phyloP scores from a whole-genome alignment of 176 grass and related monocot genomes.

The Lolium multiflorum region DNA sequence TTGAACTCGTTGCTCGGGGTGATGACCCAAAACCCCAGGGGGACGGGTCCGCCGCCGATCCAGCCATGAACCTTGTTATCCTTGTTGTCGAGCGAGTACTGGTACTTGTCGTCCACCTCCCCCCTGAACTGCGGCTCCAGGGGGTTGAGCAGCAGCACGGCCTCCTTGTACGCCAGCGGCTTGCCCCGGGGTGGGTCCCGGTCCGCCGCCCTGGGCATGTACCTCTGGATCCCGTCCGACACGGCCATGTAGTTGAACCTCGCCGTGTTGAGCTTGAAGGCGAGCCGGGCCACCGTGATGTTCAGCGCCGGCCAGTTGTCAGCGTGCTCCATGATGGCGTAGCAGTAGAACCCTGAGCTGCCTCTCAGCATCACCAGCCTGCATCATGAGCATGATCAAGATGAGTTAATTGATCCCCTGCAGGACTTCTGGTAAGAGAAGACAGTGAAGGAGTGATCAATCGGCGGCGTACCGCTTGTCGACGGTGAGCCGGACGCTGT shows the following conservation, averaged over 20 bases:
- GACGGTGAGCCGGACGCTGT: conserved; percentile 43
- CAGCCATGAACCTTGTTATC: conserved; percentile 73
- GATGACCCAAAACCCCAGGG: conserved; percentile 78
- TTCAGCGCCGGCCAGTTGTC: conserved; percentile 50
- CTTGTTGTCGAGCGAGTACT: conserved; percentile 71
- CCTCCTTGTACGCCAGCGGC: conserved; percentile 78
- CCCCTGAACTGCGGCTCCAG: conserved; percentile 58
- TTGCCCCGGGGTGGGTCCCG: conserved; percentile 40
- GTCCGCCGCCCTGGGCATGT: conserved; percentile 65
- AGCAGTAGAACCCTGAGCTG: conserved; percentile 78
- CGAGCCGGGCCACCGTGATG: conserved; percentile 53
- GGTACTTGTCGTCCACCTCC: conserved; percentile 95
- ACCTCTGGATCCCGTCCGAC: conserved; percentile 65
- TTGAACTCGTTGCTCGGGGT: conserved; percentile 79
- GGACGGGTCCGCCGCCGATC: conserved; percentile 40
- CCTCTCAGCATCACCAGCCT: conserved; percentile 69
- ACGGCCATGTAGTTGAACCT: conserved; percentile 83
- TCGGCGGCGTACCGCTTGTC: conserved; percentile 62
- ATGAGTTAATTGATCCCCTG: no score
- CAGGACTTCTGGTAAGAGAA: background rate
- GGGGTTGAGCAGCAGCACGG: conserved; percentile 65
- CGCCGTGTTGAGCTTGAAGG: conserved; percentile 61
- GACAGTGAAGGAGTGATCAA: background rate
- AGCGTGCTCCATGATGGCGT: conserved; percentile 64
- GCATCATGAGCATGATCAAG: background rate